Conservation (phyloP, 345 rosid genomes). For the Camelina laxa region DNA sequence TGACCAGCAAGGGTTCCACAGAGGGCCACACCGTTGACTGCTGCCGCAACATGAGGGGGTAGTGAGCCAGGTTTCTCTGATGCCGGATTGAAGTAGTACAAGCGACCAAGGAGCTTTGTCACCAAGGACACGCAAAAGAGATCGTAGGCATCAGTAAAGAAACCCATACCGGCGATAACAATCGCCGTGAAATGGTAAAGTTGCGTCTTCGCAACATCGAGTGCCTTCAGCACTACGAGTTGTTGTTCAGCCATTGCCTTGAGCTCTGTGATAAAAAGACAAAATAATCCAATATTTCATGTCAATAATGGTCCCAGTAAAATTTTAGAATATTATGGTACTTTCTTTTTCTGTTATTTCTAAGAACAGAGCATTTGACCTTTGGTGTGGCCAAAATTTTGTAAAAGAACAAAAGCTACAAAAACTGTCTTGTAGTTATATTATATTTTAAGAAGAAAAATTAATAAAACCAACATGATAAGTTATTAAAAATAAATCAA, state of each 20-base stretch:
- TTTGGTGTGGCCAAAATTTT: background rate
- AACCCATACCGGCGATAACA: constrained; percentile 55
- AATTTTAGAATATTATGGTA: too few relatives aligned
- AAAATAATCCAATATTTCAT: constrained; percentile 13
- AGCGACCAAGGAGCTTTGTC: constrained; percentile 52
- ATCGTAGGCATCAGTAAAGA: constrained; percentile 55
- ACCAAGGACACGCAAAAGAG: constrained; percentile 53
- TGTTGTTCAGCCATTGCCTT: constrained; percentile 46
- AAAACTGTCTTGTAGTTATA: too few relatives aligned
- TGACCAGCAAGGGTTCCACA: constrained; percentile 49
- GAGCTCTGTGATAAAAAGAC: background rate
- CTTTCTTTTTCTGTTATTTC: too few relatives aligned
- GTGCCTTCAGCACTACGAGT: constrained; percentile 50
- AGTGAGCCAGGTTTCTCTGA: constrained; percentile 44
- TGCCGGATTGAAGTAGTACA: constrained; percentile 46
- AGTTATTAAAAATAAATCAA: constrained; percentile 5
- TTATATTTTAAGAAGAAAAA: too few relatives aligned
- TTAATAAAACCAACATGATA: background rate
- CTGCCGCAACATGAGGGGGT: constrained; percentile 47
- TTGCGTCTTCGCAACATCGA: constrained; percentile 53
- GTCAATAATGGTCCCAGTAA: background rate
- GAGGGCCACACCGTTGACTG: constrained; percentile 50
- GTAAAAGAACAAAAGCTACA: background rate
- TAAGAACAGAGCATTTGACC: background rate
- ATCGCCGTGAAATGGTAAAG: constrained; percentile 54